Evolutionary conservation across 164 flowering plant species (phyloP), one percentile per base, ranked within the genome.

Genomic region (Vitis cinerea): DNA sequence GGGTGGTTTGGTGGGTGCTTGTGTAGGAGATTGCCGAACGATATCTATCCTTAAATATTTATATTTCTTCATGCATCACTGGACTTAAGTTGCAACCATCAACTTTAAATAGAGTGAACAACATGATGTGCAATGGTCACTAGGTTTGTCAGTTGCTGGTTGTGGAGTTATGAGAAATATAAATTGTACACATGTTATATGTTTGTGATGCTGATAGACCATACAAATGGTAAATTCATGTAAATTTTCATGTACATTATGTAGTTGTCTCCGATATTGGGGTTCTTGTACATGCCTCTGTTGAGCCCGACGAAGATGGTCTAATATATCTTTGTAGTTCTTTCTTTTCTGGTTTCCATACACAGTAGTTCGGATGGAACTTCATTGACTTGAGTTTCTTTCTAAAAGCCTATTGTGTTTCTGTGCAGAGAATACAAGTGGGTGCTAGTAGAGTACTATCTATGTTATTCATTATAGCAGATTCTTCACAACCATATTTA

Each of bases 391-490:
- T 37, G 44, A 37, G 44, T 37, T 50, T 54, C 56, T 57, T 29
- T 51, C 14, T 53, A 2, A 27, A 16, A 64, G 5, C 37, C 16
- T 56, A 13, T 54, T 73, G 58, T 50, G 11, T 72, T 72, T 63
- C 27, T 67, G 0, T 86, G 80, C 83, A 94, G 98, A 85, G 77
- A 59, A 88, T 96, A 73, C 99, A 93, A 85, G 77, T 83, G 50
- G 84, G 83, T 71, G 94, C 98, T 72, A 83, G 91, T 23, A 87
- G 80, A 69, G 83, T 90, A 58, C 82, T 96, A 17, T 87, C 92
- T 1, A 71, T 60, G 74, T 71, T 96, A 57, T 85, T 88, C 65
- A 54, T 63, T 50, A 47, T 80, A 50, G 86, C 91, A 50, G 90
- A 90, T 68, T 77, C 66, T 71, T 70, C 73, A 37, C 83, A 83